Evolutionary conservation across 1,284 basidiomycete species (phyloP), one percentile per base, ranked within the genome.

Genomic region (Entoloma clypeatum): DNA sequence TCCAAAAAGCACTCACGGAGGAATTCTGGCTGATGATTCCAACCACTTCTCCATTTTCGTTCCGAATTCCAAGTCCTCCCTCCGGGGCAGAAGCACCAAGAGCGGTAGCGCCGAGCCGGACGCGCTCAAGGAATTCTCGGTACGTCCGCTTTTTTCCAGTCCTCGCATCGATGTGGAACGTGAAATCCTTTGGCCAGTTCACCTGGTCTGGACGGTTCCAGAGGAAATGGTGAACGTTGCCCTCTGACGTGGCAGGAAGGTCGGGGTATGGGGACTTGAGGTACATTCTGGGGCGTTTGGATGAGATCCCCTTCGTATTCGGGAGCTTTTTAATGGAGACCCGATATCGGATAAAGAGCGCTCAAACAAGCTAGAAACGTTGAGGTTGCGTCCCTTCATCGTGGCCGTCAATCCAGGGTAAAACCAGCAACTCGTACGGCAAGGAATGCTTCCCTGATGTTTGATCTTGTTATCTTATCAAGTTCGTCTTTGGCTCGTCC

Each of bases 1-100:
- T 35, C 19, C 5, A n/a, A 21, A 37, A 17, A 31, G 17, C 38
- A 17, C 18, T 27, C 28, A 64, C 69, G 48, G 60, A 86, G 29
- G 72, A 78, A 54, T 87, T 89, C 38, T 79, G 72, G 58, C 77
- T 77, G 52, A 86, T 71, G 9, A 88, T 72, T 2, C 80, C 86
- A 19, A 86, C 64, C 19, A 85, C 74, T 45, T 82, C 80, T 1
- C 65, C 66, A 3, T 67, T 61, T 14, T 64, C 63, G 1, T 56
- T 56, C 9, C 59, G 54, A n/a, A 86, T 53, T 0, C 72, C 80
- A 4, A 86, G 59, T 0, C 84, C 81, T 1, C 80, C 81, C 23
- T 71, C 57, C 0, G 58, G 48, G 9, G 61, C 47, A 1, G 72
- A 63, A 1, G 67, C 60, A 1, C 65, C 67, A 5, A 87, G 67